Conservation (phyloP, 2,329 filamentous ascomycete genomes). For the Chalaropsis ovoidea region DNA sequence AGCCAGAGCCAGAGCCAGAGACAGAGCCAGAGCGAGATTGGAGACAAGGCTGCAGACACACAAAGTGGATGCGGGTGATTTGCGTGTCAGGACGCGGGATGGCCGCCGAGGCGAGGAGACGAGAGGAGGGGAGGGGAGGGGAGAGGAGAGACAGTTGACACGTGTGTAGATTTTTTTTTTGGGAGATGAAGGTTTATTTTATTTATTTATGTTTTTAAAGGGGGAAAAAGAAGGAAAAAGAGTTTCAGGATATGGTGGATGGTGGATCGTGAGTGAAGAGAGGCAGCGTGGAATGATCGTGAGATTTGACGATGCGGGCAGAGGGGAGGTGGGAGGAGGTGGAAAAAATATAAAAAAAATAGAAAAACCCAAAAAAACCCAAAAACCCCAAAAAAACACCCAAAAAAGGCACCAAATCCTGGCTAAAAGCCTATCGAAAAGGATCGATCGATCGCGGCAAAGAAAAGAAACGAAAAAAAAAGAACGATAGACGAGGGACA, state of each 20-base stretch:
- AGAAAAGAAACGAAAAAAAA: not conserved
- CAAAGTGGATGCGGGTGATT: slow-evolving; percentile 13
- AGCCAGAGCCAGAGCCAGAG: not conserved
- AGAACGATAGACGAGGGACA: not conserved
- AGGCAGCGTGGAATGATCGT: not conserved
- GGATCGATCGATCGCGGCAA: not conserved
- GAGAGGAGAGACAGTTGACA: not conserved
- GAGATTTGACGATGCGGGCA: too few relatives aligned
- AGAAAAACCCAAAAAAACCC: not conserved
- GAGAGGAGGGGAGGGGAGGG: not conserved
- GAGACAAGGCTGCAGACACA: not conserved
- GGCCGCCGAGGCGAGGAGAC: not conserved
- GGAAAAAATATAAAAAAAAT: not conserved
- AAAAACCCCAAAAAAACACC: too few relatives aligned
- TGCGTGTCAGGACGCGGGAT: slow-evolving; percentile 6
- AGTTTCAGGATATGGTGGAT: too few relatives aligned
- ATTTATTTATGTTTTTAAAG: not conserved
- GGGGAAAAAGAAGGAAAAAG: too few relatives aligned
- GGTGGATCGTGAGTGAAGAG: not conserved
- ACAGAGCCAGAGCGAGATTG: not conserved
- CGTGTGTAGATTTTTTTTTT: not conserved
- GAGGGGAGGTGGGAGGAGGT: too few relatives aligned
- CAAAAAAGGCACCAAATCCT: too few relatives aligned
- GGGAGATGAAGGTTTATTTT: too few relatives aligned
- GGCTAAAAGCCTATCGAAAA: too few relatives aligned